Evolutionary conservation across 176 grass and related monocot species (phyloP).

Genomic region (Zea luxurians): DNA sequence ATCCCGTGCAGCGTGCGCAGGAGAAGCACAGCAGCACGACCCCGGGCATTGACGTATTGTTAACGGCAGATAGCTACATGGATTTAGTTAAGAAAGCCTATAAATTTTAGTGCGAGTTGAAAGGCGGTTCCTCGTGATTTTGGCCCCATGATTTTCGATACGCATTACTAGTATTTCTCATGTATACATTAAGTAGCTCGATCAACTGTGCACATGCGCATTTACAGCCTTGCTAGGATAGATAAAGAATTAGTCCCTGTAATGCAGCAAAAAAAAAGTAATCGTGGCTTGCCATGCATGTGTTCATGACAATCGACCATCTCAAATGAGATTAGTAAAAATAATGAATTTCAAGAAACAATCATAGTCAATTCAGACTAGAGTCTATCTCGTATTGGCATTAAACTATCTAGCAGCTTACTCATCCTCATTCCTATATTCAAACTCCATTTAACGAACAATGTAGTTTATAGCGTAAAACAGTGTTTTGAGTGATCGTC

Average conservation of each 20-base stretch:
- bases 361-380: no score
- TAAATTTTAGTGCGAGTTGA: no score
- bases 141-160: not conserved
- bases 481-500: no score
- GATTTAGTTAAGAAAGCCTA: not conserved
- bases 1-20: not conserved
- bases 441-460: no score
- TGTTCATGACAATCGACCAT: not conserved
- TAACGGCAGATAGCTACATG: not conserved
- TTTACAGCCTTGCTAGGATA: not conserved
- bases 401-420: no score
- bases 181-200: not conserved
- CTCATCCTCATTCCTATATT: no score
- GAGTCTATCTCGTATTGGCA: no score
- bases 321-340: no score
- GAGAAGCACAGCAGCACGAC: not conserved
- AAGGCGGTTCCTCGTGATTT: not conserved
- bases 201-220: not conserved
- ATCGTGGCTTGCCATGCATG: not conserved
- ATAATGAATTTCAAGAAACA: no score
- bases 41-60: no score
- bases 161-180: not conserved
- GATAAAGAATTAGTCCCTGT: constrained; percentile 4
- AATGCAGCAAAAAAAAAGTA: not conserved
- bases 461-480: no score